Base-by-base conservation (phyloP, 371 early-diverging fungal species). In the Gilbertella persicaria region DNA sequence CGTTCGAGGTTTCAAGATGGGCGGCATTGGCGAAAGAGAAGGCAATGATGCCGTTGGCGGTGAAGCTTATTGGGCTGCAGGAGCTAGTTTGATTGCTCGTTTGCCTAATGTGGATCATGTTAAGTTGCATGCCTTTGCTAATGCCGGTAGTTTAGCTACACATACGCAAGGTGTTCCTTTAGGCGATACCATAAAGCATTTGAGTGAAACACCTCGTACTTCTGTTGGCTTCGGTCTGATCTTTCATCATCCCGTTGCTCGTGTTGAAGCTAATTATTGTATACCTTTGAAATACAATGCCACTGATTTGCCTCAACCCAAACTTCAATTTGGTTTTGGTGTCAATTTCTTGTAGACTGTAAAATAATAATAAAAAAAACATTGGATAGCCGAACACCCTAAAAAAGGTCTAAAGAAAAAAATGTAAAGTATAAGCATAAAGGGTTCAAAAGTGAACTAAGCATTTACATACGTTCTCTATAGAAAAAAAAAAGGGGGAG, bases 21-120 rank as follows among this genome's bases (percentile, higher is more conserved):
- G 84, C 53, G 96, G 98, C 8, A 75, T 97, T 40, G 97, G 97
- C 13, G 92, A 93, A 10, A 75, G 83, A 47, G 93, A 93, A 53
- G 80, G 82, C 20, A 69, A 78, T 44, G 96, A 97, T 68, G 77
- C 84, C 13, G 55, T 95, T 5, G 98, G 98, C 47, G 98, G 96
- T n/a, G 89, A 95, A 53, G 65, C 82, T 23, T 93, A 84, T 66
- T 82, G 84, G 63, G 83, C 90, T 14, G 85, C 84, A 0, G 96
- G 96, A 0, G 60, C 88, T n/a, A 89, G 89, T 55, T 66, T 94
- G 50, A 81, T 92, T 45, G 82, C 91, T 0, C 84, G 91, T 3
- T 62, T 96, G 55, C 95, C 95, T 10, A 84, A 78, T 19, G 64
- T 89, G 8, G 52, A 59, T 6, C 64, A 73, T 16, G 69, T 97